phyloP scores from a whole-genome alignment of 345 rosid genomes.

The Citrus inodora region DNA sequence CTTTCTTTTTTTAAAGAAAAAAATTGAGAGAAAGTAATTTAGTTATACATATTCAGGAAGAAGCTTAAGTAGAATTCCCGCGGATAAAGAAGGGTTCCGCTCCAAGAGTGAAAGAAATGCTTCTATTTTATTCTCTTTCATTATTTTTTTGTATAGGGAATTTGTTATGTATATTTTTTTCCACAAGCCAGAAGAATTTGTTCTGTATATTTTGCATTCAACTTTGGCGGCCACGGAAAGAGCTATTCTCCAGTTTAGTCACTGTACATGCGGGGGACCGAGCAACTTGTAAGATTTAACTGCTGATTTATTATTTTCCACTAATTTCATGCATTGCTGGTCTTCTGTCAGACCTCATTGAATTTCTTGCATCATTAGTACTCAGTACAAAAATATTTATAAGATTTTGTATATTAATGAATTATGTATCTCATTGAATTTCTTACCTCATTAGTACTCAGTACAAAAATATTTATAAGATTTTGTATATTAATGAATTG shows the following conservation, averaged over 20 bases:
- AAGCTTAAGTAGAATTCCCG: too few relatives aligned
- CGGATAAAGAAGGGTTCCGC: not conserved
- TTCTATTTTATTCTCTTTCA: not conserved
- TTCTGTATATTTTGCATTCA: not conserved
- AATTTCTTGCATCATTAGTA: not conserved
- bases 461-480: too few relatives aligned
- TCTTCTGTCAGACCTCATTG: not conserved
- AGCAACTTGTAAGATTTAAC: not conserved
- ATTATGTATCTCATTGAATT: too few relatives aligned
- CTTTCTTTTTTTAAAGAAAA: not conserved
- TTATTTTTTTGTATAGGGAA: not conserved
- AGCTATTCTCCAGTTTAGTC: not conserved
- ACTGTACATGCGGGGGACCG: not conserved
- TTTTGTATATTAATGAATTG: too few relatives aligned
- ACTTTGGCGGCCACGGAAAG: not conserved
- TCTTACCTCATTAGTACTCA: too few relatives aligned
- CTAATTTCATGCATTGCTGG: not conserved
- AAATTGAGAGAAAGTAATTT: not conserved
- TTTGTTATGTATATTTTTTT: not conserved
- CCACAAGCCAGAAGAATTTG: too few relatives aligned
- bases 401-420: not conserved
- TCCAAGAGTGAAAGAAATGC: slow-evolving; percentile 43
- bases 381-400: not conserved
- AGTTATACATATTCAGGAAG: not conserved
- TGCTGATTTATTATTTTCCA: not conserved